Percentiles rank a stretch among this genome's conserved stretches.
Evolutionary conservation across 2,329 filamentous ascomycete species (phyloP).

Genomic region (Trichoderma afroharzianum): DNA sequence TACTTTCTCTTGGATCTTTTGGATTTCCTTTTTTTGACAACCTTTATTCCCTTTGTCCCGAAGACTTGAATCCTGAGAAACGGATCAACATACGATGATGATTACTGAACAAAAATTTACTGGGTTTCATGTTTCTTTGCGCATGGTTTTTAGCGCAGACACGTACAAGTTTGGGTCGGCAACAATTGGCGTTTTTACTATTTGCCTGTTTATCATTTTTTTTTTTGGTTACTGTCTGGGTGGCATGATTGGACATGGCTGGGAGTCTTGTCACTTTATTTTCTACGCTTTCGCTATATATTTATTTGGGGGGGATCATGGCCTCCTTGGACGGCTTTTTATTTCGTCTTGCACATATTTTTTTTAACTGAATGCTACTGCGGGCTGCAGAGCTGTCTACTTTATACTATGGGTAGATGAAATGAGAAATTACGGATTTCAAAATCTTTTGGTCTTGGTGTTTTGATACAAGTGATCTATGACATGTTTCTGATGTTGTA

Average conservation of each 20-base stretch:
- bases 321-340: background rate
- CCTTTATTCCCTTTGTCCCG: conserved; percentile 8
- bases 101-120: conserved; percentile 9
- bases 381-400: background rate
- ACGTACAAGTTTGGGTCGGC: background rate
- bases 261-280: background rate
- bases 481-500: background rate
- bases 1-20: background rate
- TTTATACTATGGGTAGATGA: background rate
- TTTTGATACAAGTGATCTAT: background rate
- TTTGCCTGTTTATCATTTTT: background rate
- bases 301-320: background rate
- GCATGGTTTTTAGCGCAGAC: background rate
- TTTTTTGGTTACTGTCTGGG: background rate
- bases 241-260: background rate
- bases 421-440: background rate
- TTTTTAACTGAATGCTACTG: background rate
- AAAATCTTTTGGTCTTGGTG: background rate
- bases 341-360: background rate
- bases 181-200: background rate
- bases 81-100: conserved; percentile 7
- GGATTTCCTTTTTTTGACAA: background rate
- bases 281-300: background rate
- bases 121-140: background rate
- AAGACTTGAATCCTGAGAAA: background rate